A percentile compares a stretch with the other conserved stretches of the same genome.
These are phyloP conservation scores for Schizochytrium sp. DNA, from an alignment of 108 stramenopile genomes.

Conservation along the genomic window DNA sequence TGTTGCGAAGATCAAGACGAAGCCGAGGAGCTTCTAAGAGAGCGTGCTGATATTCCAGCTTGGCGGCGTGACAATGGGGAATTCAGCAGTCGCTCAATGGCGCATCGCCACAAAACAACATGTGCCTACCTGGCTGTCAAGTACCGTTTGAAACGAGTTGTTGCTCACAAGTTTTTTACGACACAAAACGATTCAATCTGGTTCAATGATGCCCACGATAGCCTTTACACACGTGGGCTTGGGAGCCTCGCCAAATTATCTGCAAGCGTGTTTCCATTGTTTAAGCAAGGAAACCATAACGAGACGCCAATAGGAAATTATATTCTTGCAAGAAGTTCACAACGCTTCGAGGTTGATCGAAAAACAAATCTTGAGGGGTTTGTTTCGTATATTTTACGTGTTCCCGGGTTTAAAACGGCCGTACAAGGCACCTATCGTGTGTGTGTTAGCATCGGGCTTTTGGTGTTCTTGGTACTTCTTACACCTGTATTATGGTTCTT, in stretches of 20 bases:
- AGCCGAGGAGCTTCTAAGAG: conserved; percentile 51
- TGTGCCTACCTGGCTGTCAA: conserved; percentile 53
- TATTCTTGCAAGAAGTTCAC: neutral
- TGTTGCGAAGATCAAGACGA: conserved; percentile 59
- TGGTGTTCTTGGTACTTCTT: conserved; percentile 24
- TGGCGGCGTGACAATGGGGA: neutral
- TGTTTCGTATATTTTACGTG: conserved; percentile 4
- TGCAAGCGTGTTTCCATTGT: conserved; percentile 9
- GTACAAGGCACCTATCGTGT: neutral
- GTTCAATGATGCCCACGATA: conserved; percentile 57
- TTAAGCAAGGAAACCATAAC: conserved; percentile 10
- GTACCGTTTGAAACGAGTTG: conserved; percentile 45
- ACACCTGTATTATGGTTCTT: neutral
- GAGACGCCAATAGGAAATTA: neutral
- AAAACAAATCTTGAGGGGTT: conserved; percentile 9
- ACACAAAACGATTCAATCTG: conserved; percentile 46
- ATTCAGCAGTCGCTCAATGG: neutral
- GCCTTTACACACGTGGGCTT: conserved; percentile 16
- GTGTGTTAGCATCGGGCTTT: neutral
- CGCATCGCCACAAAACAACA: conserved; percentile 41
- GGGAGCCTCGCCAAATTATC: conserved; percentile 15
- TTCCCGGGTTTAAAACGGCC: neutral
- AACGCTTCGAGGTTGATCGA: conserved; percentile 21
- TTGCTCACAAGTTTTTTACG: conserved; percentile 58
- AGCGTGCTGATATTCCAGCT: conserved; percentile 50